Evolutionary conservation across 2,329 filamentous ascomycete species (phyloP).

Genomic region (Raffaelea deltoideospora): DNA sequence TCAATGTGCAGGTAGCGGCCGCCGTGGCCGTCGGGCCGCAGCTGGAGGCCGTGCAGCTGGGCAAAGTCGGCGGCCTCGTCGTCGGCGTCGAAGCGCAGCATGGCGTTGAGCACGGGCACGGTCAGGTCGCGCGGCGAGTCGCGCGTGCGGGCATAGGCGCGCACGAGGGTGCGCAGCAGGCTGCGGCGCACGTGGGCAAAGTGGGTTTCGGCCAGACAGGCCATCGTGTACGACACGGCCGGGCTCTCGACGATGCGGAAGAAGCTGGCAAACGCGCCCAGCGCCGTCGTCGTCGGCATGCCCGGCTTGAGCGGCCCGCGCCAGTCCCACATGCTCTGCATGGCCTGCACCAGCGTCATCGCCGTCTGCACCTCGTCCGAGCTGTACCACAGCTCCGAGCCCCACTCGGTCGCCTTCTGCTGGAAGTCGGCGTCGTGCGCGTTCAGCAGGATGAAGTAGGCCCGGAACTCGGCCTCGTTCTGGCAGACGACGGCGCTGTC

Average conservation of each 20-base stretch:
- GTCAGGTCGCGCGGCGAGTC: slow-evolving; percentile 46
- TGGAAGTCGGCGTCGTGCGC: slow-evolving; percentile 42
- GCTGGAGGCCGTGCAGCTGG: slow-evolving; percentile 38
- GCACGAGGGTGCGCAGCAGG: slow-evolving; percentile 39
- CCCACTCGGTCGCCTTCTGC: slow-evolving; percentile 41
- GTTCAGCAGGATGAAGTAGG: slow-evolving; percentile 50
- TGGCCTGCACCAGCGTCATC: slow-evolving; percentile 41
- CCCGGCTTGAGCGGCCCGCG: slow-evolving; percentile 40
- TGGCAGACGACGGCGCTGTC: slow-evolving; percentile 40
- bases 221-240: slow-evolving; percentile 51
- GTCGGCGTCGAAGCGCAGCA: slow-evolving; percentile 52
- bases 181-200: slow-evolving; percentile 45
- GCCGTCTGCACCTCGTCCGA: slow-evolving; percentile 47
- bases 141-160: slow-evolving; percentile 39
- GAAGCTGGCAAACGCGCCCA: slow-evolving; percentile 35
- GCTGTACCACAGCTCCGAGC: slow-evolving; percentile 34
- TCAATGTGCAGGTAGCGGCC: slow-evolving; percentile 28
- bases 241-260: slow-evolving; percentile 44
- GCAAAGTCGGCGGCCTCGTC: slow-evolving; percentile 52
- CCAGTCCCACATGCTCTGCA: slow-evolving; percentile 42
- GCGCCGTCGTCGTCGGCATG: slow-evolving; percentile 30
- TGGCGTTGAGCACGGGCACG: slow-evolving; percentile 35
- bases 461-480: slow-evolving; percentile 51
- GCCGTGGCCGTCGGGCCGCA: slow-evolving; percentile 22
- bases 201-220: slow-evolving; percentile 53